Evolutionary conservation across 192 early-diverging fungal genomes (phyloP), one percentile per base, ranked within the genome.

Genomic region (Mortierella alpina): DNA sequence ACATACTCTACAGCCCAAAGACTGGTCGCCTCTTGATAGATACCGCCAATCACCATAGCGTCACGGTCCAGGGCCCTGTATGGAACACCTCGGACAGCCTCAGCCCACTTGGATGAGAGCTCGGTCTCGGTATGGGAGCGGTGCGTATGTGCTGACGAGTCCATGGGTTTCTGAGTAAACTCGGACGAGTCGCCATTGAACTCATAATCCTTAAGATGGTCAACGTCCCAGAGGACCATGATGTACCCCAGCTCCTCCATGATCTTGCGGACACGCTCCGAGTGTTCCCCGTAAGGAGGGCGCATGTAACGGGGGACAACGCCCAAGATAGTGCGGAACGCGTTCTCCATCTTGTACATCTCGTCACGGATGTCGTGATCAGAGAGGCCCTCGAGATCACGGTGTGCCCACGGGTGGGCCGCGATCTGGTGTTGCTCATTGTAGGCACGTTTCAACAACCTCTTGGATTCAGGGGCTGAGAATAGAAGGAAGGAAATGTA

Each of bases 361-460:
- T 88, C 84, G 48, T 79, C 54, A 11, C 85, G 71, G 23, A 87
- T 84, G 52, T 87, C 84, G 42, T 82, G 77, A n/a, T 83, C 82
- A 9, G 81, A 66, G 2, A 87, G 45, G 4, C 47, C 57, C 58
- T 82, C 72, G 10, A 88, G 63, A 48, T 86, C 73, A 15, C 81
- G 73, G 54, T 90, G 88, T 1, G 83, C 84, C 90, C 91, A 90
- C 11, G 88, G 84, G 52, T 91, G 89, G 10, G 81, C 68, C 2
- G 88, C 90, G 51, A 93, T 90, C 54, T 90, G 87, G 59, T 92
- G 91, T 20, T 92, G 91, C 11, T 63, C 73, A 8, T 72, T 53
- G 44, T 62, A 79, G 0, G 76, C 76, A 15, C 76, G 68, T 66
- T 53, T 66, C 52, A 79, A 23, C 10, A 79, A 59, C 17, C 76